Base-by-base conservation (phyloP, 371 early-diverging fungal genomes). In the Parasitella parasitica region DNA sequence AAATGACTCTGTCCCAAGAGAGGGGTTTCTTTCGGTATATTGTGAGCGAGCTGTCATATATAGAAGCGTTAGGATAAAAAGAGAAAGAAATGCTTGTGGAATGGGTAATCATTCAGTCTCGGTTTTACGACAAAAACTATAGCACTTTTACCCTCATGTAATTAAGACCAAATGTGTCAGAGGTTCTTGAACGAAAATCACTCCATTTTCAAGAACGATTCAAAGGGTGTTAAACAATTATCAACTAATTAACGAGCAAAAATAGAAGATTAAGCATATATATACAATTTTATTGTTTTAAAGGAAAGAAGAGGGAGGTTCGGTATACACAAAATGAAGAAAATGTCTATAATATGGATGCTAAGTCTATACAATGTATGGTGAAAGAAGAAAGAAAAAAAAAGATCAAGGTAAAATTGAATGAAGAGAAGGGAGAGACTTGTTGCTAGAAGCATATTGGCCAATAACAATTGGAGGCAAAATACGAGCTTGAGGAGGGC, bases 401-500 rank as follows among this genome's bases (percentile, higher is more conserved):
- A 15, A 12, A 3, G n/a, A 35, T 50, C 28, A 59, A 28, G 36
- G 18, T 18, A 62, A 30, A 55, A 56, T 38, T 37, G 28, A 16
- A 27, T 62, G 63, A 37, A 62, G 38, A 22, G 39, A 49, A 2
- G 56, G 54, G 12, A 37, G 26, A 27, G 46, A 36, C 6, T 43
- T n/a, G 12, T 43, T 12, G 18, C 8, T 20, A 61, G 24, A 48
- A 27, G 46, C 26, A 22, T 22, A 43, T 43, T 18, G 43, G 22
- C 20, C 22, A 18, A 43, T 32, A 28, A 55, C 46, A 38, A 80
- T 74, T 20, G 80, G 80, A 30, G 80, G 78, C 26, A 81, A 54
- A 12, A 66, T 60, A 46, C 81, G 78, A 22, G 80, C 76, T 37
- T 70, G 71, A 22, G 78, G 78, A 39, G 78, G 78, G 16, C 74